These are phyloP conservation scores for Xylaria sp. DNA, from an alignment of 2,329 filamentous ascomycete genomes.

Conservation along the genomic window DNA sequence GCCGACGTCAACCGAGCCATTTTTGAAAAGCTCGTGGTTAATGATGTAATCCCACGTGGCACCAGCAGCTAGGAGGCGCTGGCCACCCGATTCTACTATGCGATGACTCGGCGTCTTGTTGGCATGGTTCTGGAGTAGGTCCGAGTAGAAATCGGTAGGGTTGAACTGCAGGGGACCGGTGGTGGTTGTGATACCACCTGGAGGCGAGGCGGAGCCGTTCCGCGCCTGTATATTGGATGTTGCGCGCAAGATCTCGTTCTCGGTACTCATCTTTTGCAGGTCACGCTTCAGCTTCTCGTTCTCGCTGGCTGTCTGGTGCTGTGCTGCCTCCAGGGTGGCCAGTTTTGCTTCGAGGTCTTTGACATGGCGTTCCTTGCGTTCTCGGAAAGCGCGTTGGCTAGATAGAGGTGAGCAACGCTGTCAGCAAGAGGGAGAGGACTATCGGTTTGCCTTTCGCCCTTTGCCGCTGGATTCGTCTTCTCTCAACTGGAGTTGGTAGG, in stretches of 20 bases:
- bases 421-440: constrained; percentile 8
- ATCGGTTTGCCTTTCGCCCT: background rate
- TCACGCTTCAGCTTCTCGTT: constrained; percentile 86
- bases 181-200: constrained; percentile 50
- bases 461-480: background rate
- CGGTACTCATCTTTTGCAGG: constrained; percentile 80
- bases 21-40: constrained; percentile 73
- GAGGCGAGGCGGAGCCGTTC: constrained; percentile 46
- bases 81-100: constrained; percentile 68
- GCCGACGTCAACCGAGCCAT: constrained; percentile 78
- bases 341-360: constrained; percentile 91
- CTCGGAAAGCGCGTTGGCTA: constrained; percentile 93
- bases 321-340: constrained; percentile 72
- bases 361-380: constrained; percentile 92
- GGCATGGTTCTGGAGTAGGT: constrained; percentile 61
- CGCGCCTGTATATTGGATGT: constrained; percentile 57
- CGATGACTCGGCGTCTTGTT: constrained; percentile 69
- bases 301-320: constrained; percentile 73
- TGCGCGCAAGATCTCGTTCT: constrained; percentile 90
- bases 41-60: constrained; percentile 92
- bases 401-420: constrained; percentile 40
- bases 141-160: constrained; percentile 72
- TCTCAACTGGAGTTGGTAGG: background rate
- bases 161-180: constrained; percentile 72
- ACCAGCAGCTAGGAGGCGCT: constrained; percentile 71